phyloP scores from a whole-genome alignment of 1,284 basidiomycete genomes.

The Cryptococcus sp. region DNA sequence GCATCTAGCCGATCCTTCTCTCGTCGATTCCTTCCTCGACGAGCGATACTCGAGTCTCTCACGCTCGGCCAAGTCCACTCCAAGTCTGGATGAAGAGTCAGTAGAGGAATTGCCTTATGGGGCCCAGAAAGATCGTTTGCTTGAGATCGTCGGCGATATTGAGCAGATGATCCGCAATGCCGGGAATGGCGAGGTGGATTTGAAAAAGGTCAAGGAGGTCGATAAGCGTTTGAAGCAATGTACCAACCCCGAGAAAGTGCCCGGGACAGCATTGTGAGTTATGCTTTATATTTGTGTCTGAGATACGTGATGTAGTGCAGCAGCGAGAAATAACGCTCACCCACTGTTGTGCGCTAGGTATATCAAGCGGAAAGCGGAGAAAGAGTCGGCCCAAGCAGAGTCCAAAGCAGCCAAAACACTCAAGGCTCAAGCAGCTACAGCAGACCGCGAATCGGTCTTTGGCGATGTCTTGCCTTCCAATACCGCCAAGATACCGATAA shows the following conservation, averaged over 20 bases:
- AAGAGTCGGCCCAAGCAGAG: slow-evolving; percentile 39
- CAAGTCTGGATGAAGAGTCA: background rate
- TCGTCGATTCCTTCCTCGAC: slow-evolving; percentile 70
- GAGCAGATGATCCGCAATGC: slow-evolving; percentile 61
- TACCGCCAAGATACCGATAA: slow-evolving; percentile 4
- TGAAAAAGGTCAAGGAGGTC: slow-evolving; percentile 82
- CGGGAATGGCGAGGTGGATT: slow-evolving; percentile 65
- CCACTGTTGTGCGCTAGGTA: slow-evolving; percentile 34
- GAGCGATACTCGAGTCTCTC: slow-evolving; percentile 33
- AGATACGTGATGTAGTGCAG: background rate
- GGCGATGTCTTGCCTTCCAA: slow-evolving; percentile 25
- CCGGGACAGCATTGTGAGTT: slow-evolving; percentile 71
- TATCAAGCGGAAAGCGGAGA: slow-evolving; percentile 51
- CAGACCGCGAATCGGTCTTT: slow-evolving; percentile 36
- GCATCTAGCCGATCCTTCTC: slow-evolving; percentile 63
- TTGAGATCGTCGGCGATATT: slow-evolving; percentile 60
- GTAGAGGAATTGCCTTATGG: slow-evolving; percentile 27
- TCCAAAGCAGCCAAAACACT: slow-evolving; percentile 42
- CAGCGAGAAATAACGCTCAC: background rate
- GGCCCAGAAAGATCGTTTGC: slow-evolving; percentile 45
- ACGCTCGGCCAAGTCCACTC: slow-evolving; percentile 12
- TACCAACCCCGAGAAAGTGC: slow-evolving; percentile 90
- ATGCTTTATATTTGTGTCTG: too few relatives aligned
- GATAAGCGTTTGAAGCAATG: slow-evolving; percentile 80
- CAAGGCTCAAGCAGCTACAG: slow-evolving; percentile 24